Conservation (phyloP, 2,329 filamentous ascomycete genomes). For the Phialophora verrucosa region DNA sequence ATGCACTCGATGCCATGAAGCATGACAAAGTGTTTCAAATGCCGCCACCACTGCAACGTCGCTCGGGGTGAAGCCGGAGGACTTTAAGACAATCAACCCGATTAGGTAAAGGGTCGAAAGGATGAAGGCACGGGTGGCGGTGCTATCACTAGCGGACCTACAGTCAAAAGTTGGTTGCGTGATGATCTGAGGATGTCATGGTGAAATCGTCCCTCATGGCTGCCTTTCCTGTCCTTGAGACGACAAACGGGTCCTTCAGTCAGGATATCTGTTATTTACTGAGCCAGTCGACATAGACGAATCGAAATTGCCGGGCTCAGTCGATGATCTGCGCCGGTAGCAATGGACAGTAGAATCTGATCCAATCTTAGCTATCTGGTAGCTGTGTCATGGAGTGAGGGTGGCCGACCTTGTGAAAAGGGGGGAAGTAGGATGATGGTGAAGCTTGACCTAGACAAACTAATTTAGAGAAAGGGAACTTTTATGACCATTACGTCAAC, state of each 20-base stretch:
- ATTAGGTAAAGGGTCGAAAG: too few relatives aligned
- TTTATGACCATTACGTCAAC: too few relatives aligned
- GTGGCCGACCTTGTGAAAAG: too few relatives aligned
- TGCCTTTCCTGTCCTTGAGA: slow-evolving; percentile 2
- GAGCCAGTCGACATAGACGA: slow-evolving; percentile 14
- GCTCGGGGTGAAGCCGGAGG: slow-evolving; percentile 8
- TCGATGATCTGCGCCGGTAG: slow-evolving; percentile 18
- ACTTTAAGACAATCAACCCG: background rate
- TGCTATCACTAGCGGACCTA: slow-evolving; percentile 9
- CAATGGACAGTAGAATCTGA: slow-evolving; percentile 23
- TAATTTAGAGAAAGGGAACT: too few relatives aligned
- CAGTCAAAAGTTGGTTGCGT: slow-evolving; percentile 9
- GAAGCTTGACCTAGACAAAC: too few relatives aligned
- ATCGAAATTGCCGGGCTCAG: slow-evolving; percentile 15
- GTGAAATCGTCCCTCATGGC: slow-evolving; percentile 3
- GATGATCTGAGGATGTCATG: slow-evolving; percentile 16
- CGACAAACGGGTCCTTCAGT: slow-evolving; percentile 15
- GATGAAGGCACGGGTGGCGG: slow-evolving; percentile 8
- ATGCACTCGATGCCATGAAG: slow-evolving; percentile 12
- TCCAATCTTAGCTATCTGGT: slow-evolving; percentile 20
- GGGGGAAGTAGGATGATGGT: too few relatives aligned
- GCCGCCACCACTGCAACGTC: slow-evolving; percentile 9
- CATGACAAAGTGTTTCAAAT: slow-evolving; percentile 9
- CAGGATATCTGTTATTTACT: slow-evolving; percentile 20
- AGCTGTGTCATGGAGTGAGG: slow-evolving; percentile 8